phyloP scores from a whole-genome alignment of 2,329 filamentous ascomycete genomes.

The Helicocarpus griseus region DNA sequence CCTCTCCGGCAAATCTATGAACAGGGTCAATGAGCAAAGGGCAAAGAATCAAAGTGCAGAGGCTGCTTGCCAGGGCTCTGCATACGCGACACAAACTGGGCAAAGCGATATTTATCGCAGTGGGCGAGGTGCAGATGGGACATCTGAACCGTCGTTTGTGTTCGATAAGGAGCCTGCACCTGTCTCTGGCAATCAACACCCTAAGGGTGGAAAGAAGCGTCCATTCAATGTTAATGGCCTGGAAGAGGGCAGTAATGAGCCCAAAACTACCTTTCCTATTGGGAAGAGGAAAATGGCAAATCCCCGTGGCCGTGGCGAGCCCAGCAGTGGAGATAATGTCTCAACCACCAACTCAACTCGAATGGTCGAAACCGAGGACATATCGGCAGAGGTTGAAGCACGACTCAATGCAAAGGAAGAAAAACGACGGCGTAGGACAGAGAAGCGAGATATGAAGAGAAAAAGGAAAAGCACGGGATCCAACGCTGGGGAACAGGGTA shows the following conservation, averaged over 20 bases:
- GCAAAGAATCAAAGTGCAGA: slow-evolving; percentile 1
- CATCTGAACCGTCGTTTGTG: slow-evolving; percentile 8
- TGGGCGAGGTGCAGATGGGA: background rate
- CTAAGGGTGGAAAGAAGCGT: slow-evolving; percentile 15
- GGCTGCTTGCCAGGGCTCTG: background rate
- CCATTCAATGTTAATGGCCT: slow-evolving; percentile 12
- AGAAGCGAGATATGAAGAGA: slow-evolving; percentile 30
- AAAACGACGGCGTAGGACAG: slow-evolving; percentile 21
- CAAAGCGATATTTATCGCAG: background rate
- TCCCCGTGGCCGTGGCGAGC: background rate
- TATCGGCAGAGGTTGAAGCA: slow-evolving; percentile 36
- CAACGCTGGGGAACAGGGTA: slow-evolving; percentile 16
- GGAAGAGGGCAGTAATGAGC: slow-evolving; percentile 4
- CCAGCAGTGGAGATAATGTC: background rate
- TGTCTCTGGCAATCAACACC: slow-evolving; percentile 8
- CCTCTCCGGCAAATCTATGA: slow-evolving; percentile 7
- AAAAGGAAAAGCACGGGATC: slow-evolving; percentile 31
- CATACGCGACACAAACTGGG: background rate
- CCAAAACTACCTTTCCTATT: background rate
- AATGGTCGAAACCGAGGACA: slow-evolving; percentile 31
- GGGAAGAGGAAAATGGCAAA: slow-evolving; percentile 19
- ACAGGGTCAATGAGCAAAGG: slow-evolving; percentile 11
- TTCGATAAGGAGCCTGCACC: slow-evolving; percentile 14
- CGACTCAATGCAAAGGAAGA: slow-evolving; percentile 36
- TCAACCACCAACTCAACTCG: slow-evolving; percentile 1